Percentiles rank a stretch among this genome's conserved stretches.
Conservation (phyloP, 495 filamentous ascomycete species). For the Penicillium bialowiezense region DNA sequence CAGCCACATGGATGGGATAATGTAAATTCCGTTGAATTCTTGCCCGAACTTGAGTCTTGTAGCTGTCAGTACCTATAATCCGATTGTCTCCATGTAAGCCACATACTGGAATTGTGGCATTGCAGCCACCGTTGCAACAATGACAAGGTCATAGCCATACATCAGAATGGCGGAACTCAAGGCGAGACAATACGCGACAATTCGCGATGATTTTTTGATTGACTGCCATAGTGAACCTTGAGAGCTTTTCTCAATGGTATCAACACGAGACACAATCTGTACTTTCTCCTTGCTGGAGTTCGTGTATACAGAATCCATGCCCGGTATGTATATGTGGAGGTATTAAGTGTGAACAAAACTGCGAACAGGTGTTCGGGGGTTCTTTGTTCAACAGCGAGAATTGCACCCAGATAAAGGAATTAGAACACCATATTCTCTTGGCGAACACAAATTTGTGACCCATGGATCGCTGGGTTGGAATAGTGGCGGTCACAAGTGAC, state of each 20-base stretch:
- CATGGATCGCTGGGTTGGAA: no score
- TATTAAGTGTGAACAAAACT: background rate
- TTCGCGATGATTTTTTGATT: slow-evolving; percentile 19
- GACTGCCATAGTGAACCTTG: slow-evolving; percentile 20
- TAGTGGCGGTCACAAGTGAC: no score
- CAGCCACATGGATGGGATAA: slow-evolving; percentile 48
- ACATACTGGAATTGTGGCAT: slow-evolving; percentile 43
- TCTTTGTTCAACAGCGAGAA: no score
- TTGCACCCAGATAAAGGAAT: background rate
- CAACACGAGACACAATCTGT: background rate
- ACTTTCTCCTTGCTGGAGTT: background rate
- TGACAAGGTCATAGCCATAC: slow-evolving; percentile 49
- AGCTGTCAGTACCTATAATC: background rate
- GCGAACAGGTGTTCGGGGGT: background rate
- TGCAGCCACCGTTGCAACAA: slow-evolving; percentile 44
- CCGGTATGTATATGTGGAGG: background rate
- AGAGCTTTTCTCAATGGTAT: background rate
- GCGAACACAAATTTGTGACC: no score
- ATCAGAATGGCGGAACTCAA: slow-evolving; percentile 37
- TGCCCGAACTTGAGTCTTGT: slow-evolving; percentile 35
- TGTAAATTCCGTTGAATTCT: slow-evolving; percentile 29
- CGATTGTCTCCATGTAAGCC: background rate
- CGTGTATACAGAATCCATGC: background rate
- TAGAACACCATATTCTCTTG: background rate
- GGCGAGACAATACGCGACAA: slow-evolving; percentile 28